Evolutionary conservation across 75 land plant genomes (phyloP), one percentile per base, ranked within the genome.

Genomic region (Ceratopteris richardii): DNA sequence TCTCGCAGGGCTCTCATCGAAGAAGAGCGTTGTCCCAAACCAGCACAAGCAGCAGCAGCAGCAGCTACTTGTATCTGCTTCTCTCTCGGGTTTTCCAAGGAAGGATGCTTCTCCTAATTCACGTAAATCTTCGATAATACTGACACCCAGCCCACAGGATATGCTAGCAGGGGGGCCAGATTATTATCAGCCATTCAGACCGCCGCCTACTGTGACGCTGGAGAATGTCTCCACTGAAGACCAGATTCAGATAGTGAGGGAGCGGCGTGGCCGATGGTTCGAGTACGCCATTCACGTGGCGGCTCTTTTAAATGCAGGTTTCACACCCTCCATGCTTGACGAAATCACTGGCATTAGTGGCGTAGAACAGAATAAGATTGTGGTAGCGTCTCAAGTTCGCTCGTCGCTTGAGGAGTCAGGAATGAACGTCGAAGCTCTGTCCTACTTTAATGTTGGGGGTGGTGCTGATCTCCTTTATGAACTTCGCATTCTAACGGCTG

Each of bases 271-370:
- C 53, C 64, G 71, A 26, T 95, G 99, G 99, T 74, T 71, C 70
- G 82, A 90, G 37, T 90, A 86, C 65, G 96, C 88, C 39, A 70
- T 77, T 9, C 54, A 81, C 24, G 67, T 95, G 29, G 54, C 88
- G 20, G 1, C 73, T 43, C 80, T 95, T 25, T 11, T 29, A 33
- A 59, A 70, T 0, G 68, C 77, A 5, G 97, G 97, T 24, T 90
- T 77, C 77, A 63, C 84, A 37, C 84, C 92, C 16, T 47, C 97
- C 55, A 56, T 70, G 60, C 67, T 95, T 23, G 99, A 95, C 51
- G 99, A 95, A 58, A 56, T 58, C 54, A 95, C 99, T 28, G 99
- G 99, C 31, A 74, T 95, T 24, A 57, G 86, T 23, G 90, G 90
- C 44, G 81, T 82, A 43, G 92, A 95, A 57, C 99, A 95, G 82